Conservation (phyloP, 345 rosid genomes). For the Eucalyptus tenuipes region DNA sequence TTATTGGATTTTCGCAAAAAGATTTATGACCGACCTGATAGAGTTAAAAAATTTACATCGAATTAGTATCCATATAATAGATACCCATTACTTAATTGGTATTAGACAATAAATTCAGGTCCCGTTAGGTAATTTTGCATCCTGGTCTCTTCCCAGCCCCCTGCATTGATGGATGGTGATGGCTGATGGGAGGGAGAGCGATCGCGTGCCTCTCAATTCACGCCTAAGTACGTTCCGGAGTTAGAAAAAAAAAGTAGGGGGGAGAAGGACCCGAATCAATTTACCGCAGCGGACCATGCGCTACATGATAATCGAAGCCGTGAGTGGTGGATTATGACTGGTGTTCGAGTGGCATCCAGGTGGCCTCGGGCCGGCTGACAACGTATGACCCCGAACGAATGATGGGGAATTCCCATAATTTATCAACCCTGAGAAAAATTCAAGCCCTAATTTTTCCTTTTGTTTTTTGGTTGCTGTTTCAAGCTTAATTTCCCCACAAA, state of each 20-base stretch:
- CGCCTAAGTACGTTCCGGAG: not conserved
- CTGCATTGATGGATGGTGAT: not conserved
- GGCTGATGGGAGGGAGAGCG: not conserved
- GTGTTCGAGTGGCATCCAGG: not conserved
- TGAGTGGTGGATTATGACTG: not conserved
- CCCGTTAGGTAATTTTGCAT: not conserved
- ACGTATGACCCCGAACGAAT: not conserved
- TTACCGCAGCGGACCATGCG: not conserved
- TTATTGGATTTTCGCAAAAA: not conserved
- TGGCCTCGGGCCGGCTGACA: not conserved
- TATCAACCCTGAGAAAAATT: not conserved
- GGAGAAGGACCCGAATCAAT: not conserved
- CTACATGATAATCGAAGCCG: not conserved
- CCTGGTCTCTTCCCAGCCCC: not conserved
- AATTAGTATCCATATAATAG: not conserved
- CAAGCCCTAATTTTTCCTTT: not conserved
- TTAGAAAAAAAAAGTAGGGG: not conserved
- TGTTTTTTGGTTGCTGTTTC: not conserved
- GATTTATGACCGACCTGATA: rapidly evolving
- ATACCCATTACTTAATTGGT: too few relatives aligned
- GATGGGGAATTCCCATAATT: not conserved
- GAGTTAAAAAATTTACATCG: not conserved
- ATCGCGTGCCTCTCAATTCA: not conserved
- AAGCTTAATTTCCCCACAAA: not conserved
- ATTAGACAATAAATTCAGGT: too few relatives aligned